Evolutionary conservation across 371 early-diverging fungal genomes (phyloP).

Genomic region (Rhizoclosmatium hyalinum): DNA sequence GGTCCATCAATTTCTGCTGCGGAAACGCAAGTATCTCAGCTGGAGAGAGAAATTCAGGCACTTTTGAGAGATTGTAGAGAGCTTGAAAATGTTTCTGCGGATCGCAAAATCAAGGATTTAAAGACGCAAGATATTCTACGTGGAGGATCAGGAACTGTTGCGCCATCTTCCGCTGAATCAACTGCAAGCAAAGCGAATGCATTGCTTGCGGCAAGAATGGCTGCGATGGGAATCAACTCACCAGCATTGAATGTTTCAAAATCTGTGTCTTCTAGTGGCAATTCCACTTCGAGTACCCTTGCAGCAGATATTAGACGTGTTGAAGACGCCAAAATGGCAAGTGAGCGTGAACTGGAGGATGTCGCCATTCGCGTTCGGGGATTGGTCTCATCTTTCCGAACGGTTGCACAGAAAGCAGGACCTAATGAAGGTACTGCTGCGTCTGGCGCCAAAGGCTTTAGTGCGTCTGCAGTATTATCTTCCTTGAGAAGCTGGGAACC

Average conservation of each 20-base stretch:
- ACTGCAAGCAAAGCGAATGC: slow-evolving; percentile 45
- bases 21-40: slow-evolving; percentile 17
- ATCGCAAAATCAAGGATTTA: slow-evolving; percentile 27
- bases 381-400: slow-evolving; percentile 26
- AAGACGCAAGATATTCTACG: slow-evolving; percentile 19
- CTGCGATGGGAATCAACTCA: slow-evolving; percentile 62
- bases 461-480: slow-evolving; percentile 14
- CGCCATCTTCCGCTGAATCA: slow-evolving; percentile 7
- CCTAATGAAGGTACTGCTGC: neutral
- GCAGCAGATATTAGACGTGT: slow-evolving; percentile 46
- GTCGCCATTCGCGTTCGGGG: slow-evolving; percentile 45
- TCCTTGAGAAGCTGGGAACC: slow-evolving; percentile 49
- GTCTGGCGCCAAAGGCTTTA: slow-evolving; percentile 12
- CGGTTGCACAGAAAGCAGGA: slow-evolving; percentile 15
- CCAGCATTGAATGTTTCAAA: slow-evolving; percentile 36
- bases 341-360: slow-evolving; percentile 51
- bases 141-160: slow-evolving; percentile 29
- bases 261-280: slow-evolving; percentile 37
- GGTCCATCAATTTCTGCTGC: neutral
- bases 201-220: slow-evolving; percentile 65
- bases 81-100: slow-evolving; percentile 24
- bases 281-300: slow-evolving; percentile 46
- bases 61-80: slow-evolving; percentile 36
- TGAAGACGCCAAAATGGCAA: slow-evolving; percentile 44
- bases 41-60: slow-evolving; percentile 39